Conservation (phyloP, 306 rosid species). For the Lathyrus aphaca region DNA sequence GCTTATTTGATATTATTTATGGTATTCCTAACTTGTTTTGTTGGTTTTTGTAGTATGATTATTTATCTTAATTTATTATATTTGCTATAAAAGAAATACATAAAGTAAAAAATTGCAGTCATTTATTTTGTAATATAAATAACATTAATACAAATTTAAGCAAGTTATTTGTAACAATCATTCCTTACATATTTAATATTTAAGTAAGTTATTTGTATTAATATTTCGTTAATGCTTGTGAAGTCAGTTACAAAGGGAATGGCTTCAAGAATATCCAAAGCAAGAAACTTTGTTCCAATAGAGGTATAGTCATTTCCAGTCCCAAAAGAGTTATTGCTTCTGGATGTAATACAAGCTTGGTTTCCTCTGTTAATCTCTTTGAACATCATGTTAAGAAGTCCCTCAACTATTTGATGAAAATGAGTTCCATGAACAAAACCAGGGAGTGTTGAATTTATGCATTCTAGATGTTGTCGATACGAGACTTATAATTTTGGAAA, state of each 20-base stretch:
- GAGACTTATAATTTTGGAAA: constrained; percentile 90
- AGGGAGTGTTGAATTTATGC: constrained; percentile 91
- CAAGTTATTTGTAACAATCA: too few relatives aligned
- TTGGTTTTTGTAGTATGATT: too few relatives aligned
- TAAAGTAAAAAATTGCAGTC: too few relatives aligned
- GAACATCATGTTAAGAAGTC: constrained; percentile 91
- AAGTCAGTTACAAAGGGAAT: constrained; percentile 47
- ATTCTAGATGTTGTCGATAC: constrained; percentile 97
- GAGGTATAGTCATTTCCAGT: constrained; percentile 69
- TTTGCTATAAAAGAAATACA: too few relatives aligned
- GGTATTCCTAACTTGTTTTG: too few relatives aligned
- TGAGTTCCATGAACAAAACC: constrained; percentile 96
- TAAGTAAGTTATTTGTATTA: too few relatives aligned
- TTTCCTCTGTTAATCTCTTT: constrained; percentile 67
- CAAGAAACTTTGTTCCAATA: constrained; percentile 81
- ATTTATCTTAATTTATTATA: too few relatives aligned
- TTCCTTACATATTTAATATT: too few relatives aligned
- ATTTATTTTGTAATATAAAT: too few relatives aligned
- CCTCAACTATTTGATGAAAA: constrained; percentile 93
- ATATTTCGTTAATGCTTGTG: too few relatives aligned
- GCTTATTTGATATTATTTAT: too few relatives aligned
- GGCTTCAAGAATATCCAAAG: constrained; percentile 97
- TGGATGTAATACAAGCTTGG: constrained; percentile 71
- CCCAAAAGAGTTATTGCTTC: constrained; percentile 91
- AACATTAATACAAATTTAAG: too few relatives aligned